These are phyloP conservation scores for Leishmania major DNA, from an alignment of 208 protist genomes.

Conservation along the genomic window DNA sequence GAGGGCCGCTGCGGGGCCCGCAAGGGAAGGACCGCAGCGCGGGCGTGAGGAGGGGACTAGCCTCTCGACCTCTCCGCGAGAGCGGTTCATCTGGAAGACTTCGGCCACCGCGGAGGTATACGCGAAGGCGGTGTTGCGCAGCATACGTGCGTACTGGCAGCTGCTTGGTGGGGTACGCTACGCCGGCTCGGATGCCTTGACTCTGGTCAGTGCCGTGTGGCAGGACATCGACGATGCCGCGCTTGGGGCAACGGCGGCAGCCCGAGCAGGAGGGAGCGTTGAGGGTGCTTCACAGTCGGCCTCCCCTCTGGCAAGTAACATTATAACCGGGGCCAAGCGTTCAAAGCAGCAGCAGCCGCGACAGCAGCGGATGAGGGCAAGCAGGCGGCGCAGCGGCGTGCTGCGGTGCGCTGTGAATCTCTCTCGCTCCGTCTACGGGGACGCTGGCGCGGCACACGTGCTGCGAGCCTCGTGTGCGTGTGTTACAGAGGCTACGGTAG, in stretches of 20 bases:
- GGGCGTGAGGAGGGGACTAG: neutral
- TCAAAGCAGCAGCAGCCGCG: neutral
- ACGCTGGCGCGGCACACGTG: slow-evolving; percentile 24
- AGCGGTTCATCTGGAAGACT: slow-evolving; percentile 17
- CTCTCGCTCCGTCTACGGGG: slow-evolving; percentile 29
- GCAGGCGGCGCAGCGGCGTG: slow-evolving; percentile 23
- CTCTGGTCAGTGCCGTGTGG: slow-evolving; percentile 20
- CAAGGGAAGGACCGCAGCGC: neutral
- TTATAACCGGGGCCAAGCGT: neutral
- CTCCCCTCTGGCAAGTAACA: neutral
- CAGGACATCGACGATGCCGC: neutral
- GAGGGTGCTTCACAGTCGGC: neutral
- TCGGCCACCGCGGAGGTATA: slow-evolving; percentile 15
- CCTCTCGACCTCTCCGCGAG: slow-evolving; percentile 1
- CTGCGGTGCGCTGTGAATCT: slow-evolving; percentile 35
- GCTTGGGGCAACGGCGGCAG: neutral
- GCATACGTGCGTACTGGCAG: slow-evolving; percentile 24
- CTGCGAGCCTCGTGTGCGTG: slow-evolving; percentile 37
- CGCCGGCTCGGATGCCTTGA: slow-evolving; percentile 17
- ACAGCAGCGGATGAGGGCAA: slow-evolving; percentile 3
- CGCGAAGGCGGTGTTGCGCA: slow-evolving; percentile 22
- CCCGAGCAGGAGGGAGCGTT: neutral
- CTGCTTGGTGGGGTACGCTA: slow-evolving; percentile 42
- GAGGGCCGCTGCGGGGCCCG: slow-evolving; percentile 1
- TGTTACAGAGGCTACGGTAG: slow-evolving; percentile 12